These are phyloP conservation scores for Rheum nobile DNA, from an alignment of 148 eudicot species.

Conservation along the genomic window DNA sequence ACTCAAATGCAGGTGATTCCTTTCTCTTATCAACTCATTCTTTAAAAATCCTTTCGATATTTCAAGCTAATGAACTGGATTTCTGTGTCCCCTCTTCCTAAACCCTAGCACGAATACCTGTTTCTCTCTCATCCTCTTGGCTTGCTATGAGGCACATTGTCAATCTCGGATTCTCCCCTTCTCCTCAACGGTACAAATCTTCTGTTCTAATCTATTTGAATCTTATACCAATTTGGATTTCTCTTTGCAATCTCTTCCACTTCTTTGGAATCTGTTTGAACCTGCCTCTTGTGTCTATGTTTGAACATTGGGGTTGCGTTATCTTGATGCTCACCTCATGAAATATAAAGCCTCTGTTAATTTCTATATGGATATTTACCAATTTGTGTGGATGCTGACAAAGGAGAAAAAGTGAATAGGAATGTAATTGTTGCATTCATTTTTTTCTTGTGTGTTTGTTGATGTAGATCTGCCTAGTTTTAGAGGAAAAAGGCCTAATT, in stretches of 20 bases:
- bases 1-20: background rate
- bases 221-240: background rate
- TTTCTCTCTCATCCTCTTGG: constrained; percentile 3
- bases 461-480: background rate
- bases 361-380: background rate
- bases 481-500: background rate
- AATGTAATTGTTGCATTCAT: background rate
- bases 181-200: background rate
- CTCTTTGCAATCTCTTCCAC: background rate
- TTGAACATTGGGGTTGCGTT: background rate
- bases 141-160: background rate
- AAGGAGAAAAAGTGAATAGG: background rate
- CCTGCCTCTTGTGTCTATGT: background rate
- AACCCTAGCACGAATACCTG: constrained; percentile 5
- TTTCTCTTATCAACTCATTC: background rate
- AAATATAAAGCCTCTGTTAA: background rate
- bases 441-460: background rate
- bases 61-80: background rate
- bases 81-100: background rate
- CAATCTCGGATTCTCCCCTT: background rate
- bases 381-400: background rate
- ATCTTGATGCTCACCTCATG: background rate
- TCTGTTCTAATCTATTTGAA: background rate
- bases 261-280: no score
- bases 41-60: background rate